Evolutionary conservation across 768 basidiomycete genomes (phyloP).

Genomic region (Mycena capillaripes): DNA sequence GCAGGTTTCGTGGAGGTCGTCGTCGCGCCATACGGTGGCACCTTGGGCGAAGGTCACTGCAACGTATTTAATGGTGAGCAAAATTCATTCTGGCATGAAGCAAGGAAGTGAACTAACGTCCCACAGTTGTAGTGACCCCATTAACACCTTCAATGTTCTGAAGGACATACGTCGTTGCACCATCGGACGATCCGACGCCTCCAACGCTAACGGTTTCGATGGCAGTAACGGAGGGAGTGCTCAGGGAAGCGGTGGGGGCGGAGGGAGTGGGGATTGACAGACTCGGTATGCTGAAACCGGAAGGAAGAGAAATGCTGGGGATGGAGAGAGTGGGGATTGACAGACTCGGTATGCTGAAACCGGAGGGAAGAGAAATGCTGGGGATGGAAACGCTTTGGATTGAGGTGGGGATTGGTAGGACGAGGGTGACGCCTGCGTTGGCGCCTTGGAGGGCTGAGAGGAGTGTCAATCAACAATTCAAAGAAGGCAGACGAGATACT

Average conservation of each 20-base stretch:
- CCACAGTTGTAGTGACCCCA: slow-evolving; percentile 7
- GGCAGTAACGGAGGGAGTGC: slow-evolving; percentile 14
- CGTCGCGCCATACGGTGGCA: slow-evolving; percentile 26
- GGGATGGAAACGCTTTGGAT: neutral
- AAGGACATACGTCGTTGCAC: slow-evolving; percentile 22
- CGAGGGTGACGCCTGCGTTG: slow-evolving; percentile 19
- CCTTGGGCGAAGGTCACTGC: slow-evolving; percentile 24
- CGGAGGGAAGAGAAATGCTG: slow-evolving; percentile 2
- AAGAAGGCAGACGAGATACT: slow-evolving; percentile 2
- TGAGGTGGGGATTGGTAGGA: slow-evolving; percentile 13
- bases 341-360: slow-evolving; percentile 2
- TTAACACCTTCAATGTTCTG: slow-evolving; percentile 3
- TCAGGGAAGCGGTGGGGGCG: neutral
- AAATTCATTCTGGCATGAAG: neutral
- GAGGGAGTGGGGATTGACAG: neutral
- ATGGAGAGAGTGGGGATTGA: neutral
- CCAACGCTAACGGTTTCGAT: slow-evolving; percentile 20
- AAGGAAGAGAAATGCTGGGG: slow-evolving; percentile 10
- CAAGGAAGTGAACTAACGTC: slow-evolving; percentile 2
- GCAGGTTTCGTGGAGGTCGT: slow-evolving; percentile 19
- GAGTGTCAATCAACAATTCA: neutral
- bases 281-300: slow-evolving; percentile 18
- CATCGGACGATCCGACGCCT: slow-evolving; percentile 17
- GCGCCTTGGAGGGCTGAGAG: slow-evolving; percentile 3
- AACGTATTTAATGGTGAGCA: neutral